These are phyloP conservation scores for Soucietia sequanensis DNA, from an alignment of 805 yeast species.

Conservation along the genomic window DNA sequence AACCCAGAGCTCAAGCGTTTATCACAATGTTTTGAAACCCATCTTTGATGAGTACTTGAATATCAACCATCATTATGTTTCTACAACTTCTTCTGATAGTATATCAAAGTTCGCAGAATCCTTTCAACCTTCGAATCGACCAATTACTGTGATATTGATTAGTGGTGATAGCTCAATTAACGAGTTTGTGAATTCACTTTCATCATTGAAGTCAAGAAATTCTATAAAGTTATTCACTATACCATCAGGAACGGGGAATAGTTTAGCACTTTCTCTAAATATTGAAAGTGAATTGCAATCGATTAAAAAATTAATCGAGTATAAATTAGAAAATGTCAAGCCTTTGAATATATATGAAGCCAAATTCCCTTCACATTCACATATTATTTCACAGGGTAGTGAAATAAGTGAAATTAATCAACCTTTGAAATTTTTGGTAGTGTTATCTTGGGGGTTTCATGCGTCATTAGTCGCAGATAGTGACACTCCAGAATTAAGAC, in stretches of 20 bases:
- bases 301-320: constrained; percentile 17
- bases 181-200: constrained; percentile 64
- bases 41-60: constrained; percentile 36
- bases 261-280: constrained; percentile 64
- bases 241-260: constrained; percentile 89
- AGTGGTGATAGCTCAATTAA: constrained; percentile 87
- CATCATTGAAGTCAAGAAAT: constrained; percentile 1
- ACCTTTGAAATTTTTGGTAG: constrained; percentile 51
- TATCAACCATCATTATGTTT: constrained; percentile 38
- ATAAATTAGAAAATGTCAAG: constrained; percentile 3
- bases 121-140: constrained; percentile 15
- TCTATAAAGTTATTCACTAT: constrained; percentile 36
- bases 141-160: constrained; percentile 53
- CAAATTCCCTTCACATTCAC: constrained; percentile 37
- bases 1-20: constrained; percentile 30
- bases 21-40: constrained; percentile 45
- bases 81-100: constrained; percentile 40
- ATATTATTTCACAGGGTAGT: constrained; percentile 18
- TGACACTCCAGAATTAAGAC: constrained; percentile 64
- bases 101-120: constrained; percentile 39
- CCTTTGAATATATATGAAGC: constrained; percentile 48
- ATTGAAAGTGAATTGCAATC: constrained; percentile 20
- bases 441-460: constrained; percentile 83
- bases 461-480: constrained; percentile 81
- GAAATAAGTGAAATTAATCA: constrained; percentile 8